phyloP scores from a whole-genome alignment of 257 asterid genomes.

The Solanum chiquidenum region DNA sequence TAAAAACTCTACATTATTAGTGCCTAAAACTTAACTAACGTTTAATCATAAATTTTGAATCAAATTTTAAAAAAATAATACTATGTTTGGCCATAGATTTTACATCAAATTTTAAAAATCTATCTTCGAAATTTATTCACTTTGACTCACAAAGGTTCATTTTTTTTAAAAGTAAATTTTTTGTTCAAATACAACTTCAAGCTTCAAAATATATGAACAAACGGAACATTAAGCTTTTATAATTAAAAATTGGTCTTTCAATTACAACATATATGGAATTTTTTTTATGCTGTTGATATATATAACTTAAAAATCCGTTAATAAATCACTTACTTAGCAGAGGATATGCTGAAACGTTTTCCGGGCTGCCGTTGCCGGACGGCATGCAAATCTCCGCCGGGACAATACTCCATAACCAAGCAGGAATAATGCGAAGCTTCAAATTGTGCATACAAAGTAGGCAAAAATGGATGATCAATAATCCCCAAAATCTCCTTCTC shows the following conservation, averaged over 20 bases:
- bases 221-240: neutral
- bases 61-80: no score
- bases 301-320: neutral
- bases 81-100: no score
- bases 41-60: no score
- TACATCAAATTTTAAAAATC: no score
- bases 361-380: conserved; percentile 32
- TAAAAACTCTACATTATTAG: no score
- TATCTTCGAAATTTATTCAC: neutral
- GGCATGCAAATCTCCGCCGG: conserved; percentile 37
- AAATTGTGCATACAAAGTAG: conserved; percentile 30
- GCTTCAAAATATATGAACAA: no score
- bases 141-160: neutral
- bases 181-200: no score
- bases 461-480: conserved; percentile 38
- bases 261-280: no score
- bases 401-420: conserved; percentile 39
- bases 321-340: conserved; percentile 23
- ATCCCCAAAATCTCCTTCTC: conserved; percentile 31
- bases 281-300: neutral
- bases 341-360: conserved; percentile 23
- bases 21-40: no score
- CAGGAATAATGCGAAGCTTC: conserved; percentile 39
- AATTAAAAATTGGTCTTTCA: no score
- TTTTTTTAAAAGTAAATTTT: no score